phyloP scores from a whole-genome alignment of 225 moss, liverwort and hornwort species.

The Bryoerythrophyllum caledonicum region DNA sequence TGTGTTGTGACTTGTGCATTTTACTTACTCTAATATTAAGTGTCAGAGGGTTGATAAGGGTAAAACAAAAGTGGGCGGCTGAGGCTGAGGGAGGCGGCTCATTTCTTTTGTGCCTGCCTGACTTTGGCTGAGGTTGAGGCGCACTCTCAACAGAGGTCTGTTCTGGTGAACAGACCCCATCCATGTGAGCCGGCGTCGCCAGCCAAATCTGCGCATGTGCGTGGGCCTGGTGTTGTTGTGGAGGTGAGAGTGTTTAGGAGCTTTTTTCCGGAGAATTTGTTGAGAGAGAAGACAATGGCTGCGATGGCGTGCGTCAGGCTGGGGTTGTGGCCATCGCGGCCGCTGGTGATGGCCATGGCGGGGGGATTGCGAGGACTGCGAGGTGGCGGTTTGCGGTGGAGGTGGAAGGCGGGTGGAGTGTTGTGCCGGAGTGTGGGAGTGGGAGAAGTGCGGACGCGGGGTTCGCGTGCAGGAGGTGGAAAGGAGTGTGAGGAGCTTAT shows the following conservation, averaged over 20 bases:
- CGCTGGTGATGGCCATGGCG: conserved; percentile 11
- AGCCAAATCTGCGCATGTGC: too few species aligned
- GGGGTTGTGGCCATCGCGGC: conserved; percentile 13
- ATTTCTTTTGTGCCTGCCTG: too few species aligned
- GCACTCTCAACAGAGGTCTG: too few species aligned
- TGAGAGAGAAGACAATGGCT: conserved; percentile 10
- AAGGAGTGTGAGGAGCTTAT: conserved; percentile 36
- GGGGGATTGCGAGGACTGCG: neutral
- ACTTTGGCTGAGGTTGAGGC: too few species aligned
- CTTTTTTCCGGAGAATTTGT: neutral
- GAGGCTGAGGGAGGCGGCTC: too few species aligned
- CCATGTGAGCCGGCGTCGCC: too few species aligned
- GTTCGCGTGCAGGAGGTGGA: conserved; percentile 16
- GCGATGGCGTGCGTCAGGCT: conserved; percentile 14
- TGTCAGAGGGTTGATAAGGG: too few species aligned
- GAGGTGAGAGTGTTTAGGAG: conserved; percentile 2
- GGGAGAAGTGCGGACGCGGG: conserved; percentile 11
- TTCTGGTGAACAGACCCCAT: too few species aligned
- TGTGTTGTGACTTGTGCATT: too few species aligned
- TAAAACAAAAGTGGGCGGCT: too few species aligned
- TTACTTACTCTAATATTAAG: too few species aligned
- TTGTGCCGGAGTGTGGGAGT: conserved; percentile 9
- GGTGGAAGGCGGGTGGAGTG: neutral
- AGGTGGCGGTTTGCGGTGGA: conserved; percentile 1
- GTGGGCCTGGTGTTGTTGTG: neutral